Evolutionary conservation across 495 filamentous ascomycete genomes (phyloP).

Genomic region (Penicillium angulare): DNA sequence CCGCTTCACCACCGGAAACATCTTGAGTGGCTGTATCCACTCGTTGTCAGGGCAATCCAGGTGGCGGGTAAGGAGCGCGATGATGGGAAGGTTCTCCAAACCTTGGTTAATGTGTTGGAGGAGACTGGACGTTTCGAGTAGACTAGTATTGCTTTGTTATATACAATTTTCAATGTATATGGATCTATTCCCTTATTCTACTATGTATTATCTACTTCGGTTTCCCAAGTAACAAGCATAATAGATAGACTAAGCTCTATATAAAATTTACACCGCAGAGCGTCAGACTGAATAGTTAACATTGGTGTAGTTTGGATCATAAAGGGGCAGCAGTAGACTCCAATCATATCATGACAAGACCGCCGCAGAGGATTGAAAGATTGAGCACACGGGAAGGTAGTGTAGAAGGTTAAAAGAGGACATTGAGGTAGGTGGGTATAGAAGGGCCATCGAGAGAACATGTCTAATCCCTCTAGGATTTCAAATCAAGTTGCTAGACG

Average conservation of each 20-base stretch:
- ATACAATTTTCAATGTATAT: too few relatives aligned
- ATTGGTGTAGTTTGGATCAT: background rate
- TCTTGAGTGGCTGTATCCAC: slow-evolving; percentile 75
- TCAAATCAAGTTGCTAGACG: background rate
- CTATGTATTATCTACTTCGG: too few relatives aligned
- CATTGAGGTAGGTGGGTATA: background rate
- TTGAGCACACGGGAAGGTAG: slow-evolving; percentile 2
- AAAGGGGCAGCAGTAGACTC: slow-evolving; percentile 19
- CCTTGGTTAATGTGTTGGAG: slow-evolving; percentile 64
- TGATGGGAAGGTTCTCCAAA: slow-evolving; percentile 57
- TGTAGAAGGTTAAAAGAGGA: slow-evolving; percentile 9
- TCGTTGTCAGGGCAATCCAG: slow-evolving; percentile 68
- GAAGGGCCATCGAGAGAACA: background rate
- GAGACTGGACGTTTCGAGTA: slow-evolving; percentile 55
- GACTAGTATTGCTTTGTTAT: too few relatives aligned
- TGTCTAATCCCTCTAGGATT: background rate
- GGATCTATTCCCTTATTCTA: too few relatives aligned
- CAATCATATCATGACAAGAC: slow-evolving; percentile 22
- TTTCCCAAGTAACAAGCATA: too few relatives aligned
- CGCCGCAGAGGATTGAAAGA: slow-evolving; percentile 3
- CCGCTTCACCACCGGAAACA: slow-evolving; percentile 58
- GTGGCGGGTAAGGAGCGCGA: slow-evolving; percentile 63
- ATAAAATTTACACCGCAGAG: background rate
- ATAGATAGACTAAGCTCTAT: too few relatives aligned
- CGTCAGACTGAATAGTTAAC: background rate